A percentile compares a stretch with the other conserved stretches of the same genome.
phyloP scores from a whole-genome alignment of 768 basidiomycete species.

The Rhizopogon vinicolor region DNA sequence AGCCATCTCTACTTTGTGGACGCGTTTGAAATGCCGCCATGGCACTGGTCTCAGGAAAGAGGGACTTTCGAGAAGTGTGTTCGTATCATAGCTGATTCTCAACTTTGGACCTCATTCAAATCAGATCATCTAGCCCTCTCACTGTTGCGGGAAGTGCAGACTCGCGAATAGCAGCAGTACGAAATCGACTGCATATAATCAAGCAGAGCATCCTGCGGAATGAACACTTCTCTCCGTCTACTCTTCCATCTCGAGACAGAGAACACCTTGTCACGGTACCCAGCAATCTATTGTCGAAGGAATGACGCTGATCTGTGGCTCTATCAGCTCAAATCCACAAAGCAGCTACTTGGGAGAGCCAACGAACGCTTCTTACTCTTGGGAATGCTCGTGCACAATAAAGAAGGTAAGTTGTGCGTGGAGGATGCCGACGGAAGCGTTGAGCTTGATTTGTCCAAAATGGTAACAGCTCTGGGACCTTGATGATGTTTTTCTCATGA shows the following conservation, averaged over 20 bases:
- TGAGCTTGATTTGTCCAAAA: conserved; percentile 80
- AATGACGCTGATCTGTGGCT: conserved; percentile 1
- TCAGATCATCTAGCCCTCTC: conserved; percentile 48
- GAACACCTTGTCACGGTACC: conserved; percentile 81
- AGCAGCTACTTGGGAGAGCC: conserved; percentile 88
- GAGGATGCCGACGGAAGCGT: conserved; percentile 94
- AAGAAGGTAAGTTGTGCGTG: conserved; percentile 85
- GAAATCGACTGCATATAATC: conserved; percentile 87
- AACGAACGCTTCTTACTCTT: conserved; percentile 89
- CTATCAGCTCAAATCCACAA: conserved; percentile 84
- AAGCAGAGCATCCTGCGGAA: conserved; percentile 91
- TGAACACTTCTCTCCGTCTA: conserved; percentile 97
- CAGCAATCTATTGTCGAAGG: background rate
- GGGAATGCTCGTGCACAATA: conserved; percentile 86
- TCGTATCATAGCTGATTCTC: background rate
- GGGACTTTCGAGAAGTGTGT: conserved; percentile 85
- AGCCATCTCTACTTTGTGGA: conserved; percentile 80
- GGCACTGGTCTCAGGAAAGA: conserved; percentile 85
- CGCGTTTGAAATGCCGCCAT: conserved; percentile 93
- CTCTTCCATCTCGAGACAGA: conserved; percentile 83
- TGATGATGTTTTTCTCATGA: conserved; percentile 2
- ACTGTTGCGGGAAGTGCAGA: conserved; percentile 83
- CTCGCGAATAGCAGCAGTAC: conserved; percentile 70
- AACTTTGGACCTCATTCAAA: conserved; percentile 9
- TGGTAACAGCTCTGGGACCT: conserved; percentile 45